A percentile compares a stretch with the other conserved stretches of the same genome.
These are phyloP conservation scores for Coemansia sp. DNA, from an alignment of 192 early-diverging fungal species.

Conservation along the genomic window DNA sequence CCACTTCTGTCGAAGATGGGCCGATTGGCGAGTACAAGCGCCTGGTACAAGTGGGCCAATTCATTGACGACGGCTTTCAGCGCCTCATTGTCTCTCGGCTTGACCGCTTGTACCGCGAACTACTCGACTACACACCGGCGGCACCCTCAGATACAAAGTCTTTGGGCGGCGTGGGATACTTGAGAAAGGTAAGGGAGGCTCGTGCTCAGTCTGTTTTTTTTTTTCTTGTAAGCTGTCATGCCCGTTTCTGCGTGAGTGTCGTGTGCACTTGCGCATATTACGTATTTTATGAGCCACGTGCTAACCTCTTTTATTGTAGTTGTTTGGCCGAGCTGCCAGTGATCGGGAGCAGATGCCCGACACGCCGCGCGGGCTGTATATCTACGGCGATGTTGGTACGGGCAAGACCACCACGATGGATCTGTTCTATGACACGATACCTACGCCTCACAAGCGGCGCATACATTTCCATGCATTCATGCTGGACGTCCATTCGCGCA, in stretches of 20 bases:
- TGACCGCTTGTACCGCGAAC: constrained; percentile 63
- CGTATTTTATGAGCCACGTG: not conserved
- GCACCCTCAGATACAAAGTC: constrained; percentile 3
- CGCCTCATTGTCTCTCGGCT: constrained; percentile 61
- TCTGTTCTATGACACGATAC: constrained; percentile 82
- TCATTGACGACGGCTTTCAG: constrained; percentile 71
- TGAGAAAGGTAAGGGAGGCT: constrained; percentile 35
- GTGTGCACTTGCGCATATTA: constrained; percentile 3
- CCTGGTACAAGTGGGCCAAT: constrained; percentile 54
- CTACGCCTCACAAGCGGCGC: constrained; percentile 71
- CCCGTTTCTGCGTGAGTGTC: not conserved
- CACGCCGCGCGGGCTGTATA: constrained; percentile 42
- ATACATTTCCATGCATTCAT: constrained; percentile 99
- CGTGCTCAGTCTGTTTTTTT: not conserved
- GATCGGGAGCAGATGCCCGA: not conserved
- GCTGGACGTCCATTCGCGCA: constrained; percentile 82
- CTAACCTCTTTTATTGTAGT: constrained; percentile 14
- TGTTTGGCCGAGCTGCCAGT: constrained; percentile 8
- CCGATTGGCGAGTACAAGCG: constrained; percentile 37
- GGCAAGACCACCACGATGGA: constrained; percentile 98
- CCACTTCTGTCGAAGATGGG: not conserved
- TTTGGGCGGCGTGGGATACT: constrained; percentile 6
- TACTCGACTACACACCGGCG: constrained; percentile 59
- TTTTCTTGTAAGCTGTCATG: not conserved
- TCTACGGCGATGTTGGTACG: constrained; percentile 76